Conservation (phyloP, 176 grass and related monocot genomes). For the Poa pratensis region DNA sequence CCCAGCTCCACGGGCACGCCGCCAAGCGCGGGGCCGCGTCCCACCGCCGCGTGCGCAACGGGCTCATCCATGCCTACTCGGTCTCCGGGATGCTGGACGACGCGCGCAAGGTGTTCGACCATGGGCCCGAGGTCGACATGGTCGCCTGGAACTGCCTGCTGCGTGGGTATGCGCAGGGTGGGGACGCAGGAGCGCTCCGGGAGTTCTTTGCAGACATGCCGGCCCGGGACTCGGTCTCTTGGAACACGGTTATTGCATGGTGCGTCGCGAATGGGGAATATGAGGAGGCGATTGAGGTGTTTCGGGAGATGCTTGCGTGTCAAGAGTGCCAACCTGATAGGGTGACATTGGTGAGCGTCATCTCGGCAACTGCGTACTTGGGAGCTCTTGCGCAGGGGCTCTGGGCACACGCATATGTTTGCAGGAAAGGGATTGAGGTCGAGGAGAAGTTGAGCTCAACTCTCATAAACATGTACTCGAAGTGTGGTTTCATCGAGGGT, state of each 20-base stretch:
- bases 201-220: constrained; percentile 60
- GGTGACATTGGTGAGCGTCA: constrained; percentile 59
- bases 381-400: constrained; percentile 56
- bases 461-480: constrained; percentile 67
- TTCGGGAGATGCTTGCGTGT: constrained; percentile 50
- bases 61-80: constrained; percentile 55
- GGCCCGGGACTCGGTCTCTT: constrained; percentile 56
- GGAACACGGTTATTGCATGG: constrained; percentile 65
- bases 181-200: constrained; percentile 38
- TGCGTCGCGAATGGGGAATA: constrained; percentile 47
- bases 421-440: constrained; percentile 46
- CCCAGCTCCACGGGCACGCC: constrained; percentile 59
- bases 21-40: constrained; percentile 39
- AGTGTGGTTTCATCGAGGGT: constrained; percentile 67
- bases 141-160: constrained; percentile 68
- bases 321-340: constrained; percentile 52
- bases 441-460: constrained; percentile 61
- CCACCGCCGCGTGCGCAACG: constrained; percentile 49
- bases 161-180: constrained; percentile 49
- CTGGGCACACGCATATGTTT: constrained; percentile 60
- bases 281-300: constrained; percentile 47
- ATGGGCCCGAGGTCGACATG: constrained; percentile 43
- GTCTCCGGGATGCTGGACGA: constrained; percentile 43
- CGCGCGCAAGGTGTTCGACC: constrained; percentile 67
- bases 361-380: constrained; percentile 57